Evolutionary conservation across 305 asterid genomes (phyloP), one percentile per base, ranked within the genome.

Genomic region (Fraxinus greggii): DNA sequence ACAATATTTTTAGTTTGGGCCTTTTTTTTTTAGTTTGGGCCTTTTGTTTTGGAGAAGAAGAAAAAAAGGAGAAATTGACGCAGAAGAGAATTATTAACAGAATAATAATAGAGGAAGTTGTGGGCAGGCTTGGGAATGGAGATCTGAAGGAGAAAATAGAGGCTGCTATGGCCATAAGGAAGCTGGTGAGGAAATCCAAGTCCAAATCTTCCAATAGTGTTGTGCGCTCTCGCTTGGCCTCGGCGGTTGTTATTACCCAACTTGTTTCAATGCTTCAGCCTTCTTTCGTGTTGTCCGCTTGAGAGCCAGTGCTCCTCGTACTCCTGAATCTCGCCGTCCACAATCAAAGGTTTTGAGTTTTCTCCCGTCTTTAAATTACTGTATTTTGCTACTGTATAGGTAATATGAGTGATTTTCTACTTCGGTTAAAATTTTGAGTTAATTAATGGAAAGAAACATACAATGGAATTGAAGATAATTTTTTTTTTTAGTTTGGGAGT

Each of bases 271-370:
- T 95, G 98, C 93, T 95, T 56, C 89, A 86, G 75, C 69, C 81
- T 29, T 89, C 88, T 24, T 82, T 89, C 32, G 88, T 90, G 23
- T 82, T 89, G 21, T 85, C 86, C 8, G 94, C 97, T 81, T 92
- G 98, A 12, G 98, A 95, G 85, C 87, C 97, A 29, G 95, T 97
- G 31, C 92, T 95, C 1, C 91, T 93, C 54, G 98, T 98, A 72
- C 92, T 95, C 84, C 98, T 95, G 82, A 95, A 95, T 84, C 97
- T 95, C 82, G 98, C 98, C 48, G 95, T 91, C 75, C 96, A 97
- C 35, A 87, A 95, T 86, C 94, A 89, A 86, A 86, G 93, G 98
- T 95, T 7, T 33, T 82, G 79, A 23, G 48, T n/a, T 77, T 40
- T 48, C 2, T 48, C 15, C 6, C 42, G 38, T 73, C 45, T 67